Evolutionary conservation across 2,329 filamentous ascomycete genomes (phyloP), one percentile per base, ranked within the genome.

Genomic region (Fusarium dlaminii): DNA sequence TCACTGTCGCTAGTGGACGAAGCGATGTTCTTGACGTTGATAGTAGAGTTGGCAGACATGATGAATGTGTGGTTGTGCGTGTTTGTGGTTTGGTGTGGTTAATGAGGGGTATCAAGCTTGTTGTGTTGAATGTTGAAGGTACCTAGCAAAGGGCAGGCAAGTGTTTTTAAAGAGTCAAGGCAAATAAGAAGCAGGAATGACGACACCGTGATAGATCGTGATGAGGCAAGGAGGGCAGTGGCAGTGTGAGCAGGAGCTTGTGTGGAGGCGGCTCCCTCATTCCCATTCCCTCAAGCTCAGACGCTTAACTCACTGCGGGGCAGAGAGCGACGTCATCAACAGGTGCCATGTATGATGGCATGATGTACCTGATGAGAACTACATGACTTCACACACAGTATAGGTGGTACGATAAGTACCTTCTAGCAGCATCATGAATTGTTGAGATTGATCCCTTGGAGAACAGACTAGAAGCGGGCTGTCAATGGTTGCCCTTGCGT

Each of bases 11-110:
- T 91, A 65, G 96, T 98, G 82, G 92, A 85, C 72, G 87, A 82
- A 77, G 93, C 91, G 85, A 99, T 98, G 86, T 96, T 95, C 86
- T 93, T 93, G 80, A 98, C 95, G 86, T 95, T 87, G 74, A 98
- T 94, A 57, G 93, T 96, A 60, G 82, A 79, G 79, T 86, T 89
- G 78, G 84, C 82, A 79, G 89, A 85, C 89, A 91, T 91, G 74
- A 45, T 87, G 81, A 64, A 57, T 51, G 34, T 61, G 49, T 68
- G 66, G 54, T 55, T 68, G 30, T 59, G 61, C 60, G 34, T 60
- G 65, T 59, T 63, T 52, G 57, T 65, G 54, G n/a, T 58, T 39
- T 56, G 24, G 45, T 51, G 58, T 49, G 30, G 52, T 42, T 66
- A 48, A 22, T 46, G 62, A 64, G 59, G 70, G 66, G 59, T 64